phyloP scores from a whole-genome alignment of 1,284 basidiomycete genomes.

The Crucibulum parvulum region DNA sequence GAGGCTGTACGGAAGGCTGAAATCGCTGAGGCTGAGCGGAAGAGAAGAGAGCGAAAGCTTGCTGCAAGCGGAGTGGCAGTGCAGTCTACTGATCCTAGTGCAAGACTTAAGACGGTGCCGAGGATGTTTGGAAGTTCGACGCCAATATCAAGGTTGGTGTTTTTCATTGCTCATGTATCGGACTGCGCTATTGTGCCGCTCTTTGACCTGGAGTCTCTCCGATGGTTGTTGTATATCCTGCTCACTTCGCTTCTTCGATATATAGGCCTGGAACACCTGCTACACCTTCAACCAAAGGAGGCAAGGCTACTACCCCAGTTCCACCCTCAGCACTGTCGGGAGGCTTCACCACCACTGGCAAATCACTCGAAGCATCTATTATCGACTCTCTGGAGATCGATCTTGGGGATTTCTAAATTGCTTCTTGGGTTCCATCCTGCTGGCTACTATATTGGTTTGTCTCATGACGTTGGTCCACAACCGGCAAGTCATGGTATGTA shows the following conservation, averaged over 20 bases:
- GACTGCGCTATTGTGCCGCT: too few species aligned
- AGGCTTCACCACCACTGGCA: conserved; percentile 33
- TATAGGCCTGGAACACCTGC: conserved; percentile 60
- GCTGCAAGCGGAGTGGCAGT: conserved; percentile 49
- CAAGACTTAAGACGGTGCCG: conserved; percentile 64
- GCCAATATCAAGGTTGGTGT: conserved; percentile 55
- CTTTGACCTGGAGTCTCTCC: too few species aligned
- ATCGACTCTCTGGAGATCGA: conserved; percentile 78
- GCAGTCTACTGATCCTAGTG: conserved; percentile 64
- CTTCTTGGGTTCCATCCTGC: too few species aligned
- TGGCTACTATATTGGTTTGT: too few species aligned
- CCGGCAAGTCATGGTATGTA: too few species aligned
- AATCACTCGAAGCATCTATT: conserved; percentile 62
- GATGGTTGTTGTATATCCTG: too few species aligned
- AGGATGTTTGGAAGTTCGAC: conserved; percentile 54
- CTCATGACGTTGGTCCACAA: too few species aligned
- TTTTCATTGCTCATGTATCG: not conserved
- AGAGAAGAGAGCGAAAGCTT: conserved; percentile 68
- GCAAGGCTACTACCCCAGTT: conserved; percentile 27
- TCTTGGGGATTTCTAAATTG: conserved; percentile 72
- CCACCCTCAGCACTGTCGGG: conserved; percentile 35
- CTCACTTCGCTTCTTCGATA: not conserved
- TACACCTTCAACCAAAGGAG: conserved; percentile 38
- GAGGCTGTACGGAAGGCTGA: conserved; percentile 84
- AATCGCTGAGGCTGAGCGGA: conserved; percentile 67